phyloP scores from a whole-genome alignment of 495 filamentous ascomycete species.

The Filosporella fistucella region DNA sequence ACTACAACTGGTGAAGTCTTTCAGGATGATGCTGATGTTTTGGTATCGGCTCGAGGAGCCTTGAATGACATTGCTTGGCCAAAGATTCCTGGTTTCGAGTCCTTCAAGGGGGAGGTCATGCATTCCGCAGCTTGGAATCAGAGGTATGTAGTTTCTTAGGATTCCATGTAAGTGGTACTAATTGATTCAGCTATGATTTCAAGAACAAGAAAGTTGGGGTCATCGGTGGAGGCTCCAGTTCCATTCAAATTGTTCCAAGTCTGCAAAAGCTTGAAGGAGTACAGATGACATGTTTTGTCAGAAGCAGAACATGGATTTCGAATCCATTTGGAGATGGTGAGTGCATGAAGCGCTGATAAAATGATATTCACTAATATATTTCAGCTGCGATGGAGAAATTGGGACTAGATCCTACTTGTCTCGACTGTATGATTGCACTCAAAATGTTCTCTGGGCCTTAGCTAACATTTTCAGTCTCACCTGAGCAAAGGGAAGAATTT shows the following conservation, averaged over 20 bases:
- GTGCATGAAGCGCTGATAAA: no score
- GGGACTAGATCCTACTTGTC: conserved; percentile 9
- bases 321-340: conserved; percentile 40
- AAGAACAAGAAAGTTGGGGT: conserved; percentile 41
- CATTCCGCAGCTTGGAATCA: conserved; percentile 50
- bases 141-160: conserved; percentile 7
- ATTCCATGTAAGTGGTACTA: no score
- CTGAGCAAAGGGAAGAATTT: conserved; percentile 39
- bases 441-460: neutral
- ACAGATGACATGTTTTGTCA: conserved; percentile 58
- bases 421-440: conserved; percentile 15
- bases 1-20: conserved; percentile 14
- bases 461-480: conserved; percentile 44
- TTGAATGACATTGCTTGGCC: conserved; percentile 40
- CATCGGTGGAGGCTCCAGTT: conserved; percentile 53
- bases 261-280: conserved; percentile 40
- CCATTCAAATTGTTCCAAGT: conserved; percentile 46
- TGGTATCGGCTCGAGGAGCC: conserved; percentile 36
- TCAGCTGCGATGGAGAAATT: conserved; percentile 17
- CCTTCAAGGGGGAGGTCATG: conserved; percentile 36
- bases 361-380: no score
- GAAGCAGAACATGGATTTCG: conserved; percentile 67
- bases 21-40: conserved; percentile 18
- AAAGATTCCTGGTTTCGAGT: conserved; percentile 35
- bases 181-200: conserved; percentile 30